phyloP scores from a whole-genome alignment of 2,329 filamentous ascomycete species.

The Fusarium nisikadoi region DNA sequence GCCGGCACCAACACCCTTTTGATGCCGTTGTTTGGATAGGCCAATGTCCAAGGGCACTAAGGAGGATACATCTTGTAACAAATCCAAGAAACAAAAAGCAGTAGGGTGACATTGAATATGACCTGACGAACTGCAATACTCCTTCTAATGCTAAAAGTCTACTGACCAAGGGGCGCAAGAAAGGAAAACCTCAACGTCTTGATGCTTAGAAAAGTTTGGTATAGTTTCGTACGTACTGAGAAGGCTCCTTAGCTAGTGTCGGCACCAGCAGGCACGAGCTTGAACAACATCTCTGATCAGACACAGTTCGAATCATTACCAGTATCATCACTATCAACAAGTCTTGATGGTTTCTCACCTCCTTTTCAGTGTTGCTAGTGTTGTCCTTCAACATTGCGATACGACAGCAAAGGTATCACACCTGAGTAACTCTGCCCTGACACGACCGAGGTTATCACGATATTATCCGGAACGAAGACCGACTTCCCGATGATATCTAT shows the following conservation, averaged over 20 bases:
- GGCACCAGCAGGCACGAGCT: not conserved
- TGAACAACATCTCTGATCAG: not conserved
- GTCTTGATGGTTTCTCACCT: not conserved
- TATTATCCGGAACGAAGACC: slow-evolving; percentile 19
- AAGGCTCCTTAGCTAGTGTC: not conserved
- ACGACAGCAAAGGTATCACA: slow-evolving; percentile 11
- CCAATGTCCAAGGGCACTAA: not conserved
- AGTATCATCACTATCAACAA: not conserved
- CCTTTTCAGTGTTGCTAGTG: not conserved
- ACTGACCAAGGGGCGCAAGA: not conserved
- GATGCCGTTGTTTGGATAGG: slow-evolving; percentile 12
- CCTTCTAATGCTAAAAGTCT: not conserved
- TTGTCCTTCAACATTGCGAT: not conserved
- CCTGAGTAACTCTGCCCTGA: not conserved
- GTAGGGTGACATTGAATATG: not conserved
- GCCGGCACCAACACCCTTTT: slow-evolving; percentile 14
- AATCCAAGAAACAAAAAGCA: not conserved
- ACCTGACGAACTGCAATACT: not conserved
- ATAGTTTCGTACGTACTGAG: not conserved
- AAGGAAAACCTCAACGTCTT: not conserved
- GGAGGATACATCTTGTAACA: not conserved
- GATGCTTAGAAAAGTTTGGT: not conserved
- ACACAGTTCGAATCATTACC: not conserved
- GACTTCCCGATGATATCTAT: slow-evolving; percentile 12
- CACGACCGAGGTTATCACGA: slow-evolving; percentile 23